Percentiles rank a stretch among this genome's conserved stretches.
Evolutionary conservation across 2,329 filamentous ascomycete genomes (phyloP).

Genomic region (Xylariomycetidae sp.): DNA sequence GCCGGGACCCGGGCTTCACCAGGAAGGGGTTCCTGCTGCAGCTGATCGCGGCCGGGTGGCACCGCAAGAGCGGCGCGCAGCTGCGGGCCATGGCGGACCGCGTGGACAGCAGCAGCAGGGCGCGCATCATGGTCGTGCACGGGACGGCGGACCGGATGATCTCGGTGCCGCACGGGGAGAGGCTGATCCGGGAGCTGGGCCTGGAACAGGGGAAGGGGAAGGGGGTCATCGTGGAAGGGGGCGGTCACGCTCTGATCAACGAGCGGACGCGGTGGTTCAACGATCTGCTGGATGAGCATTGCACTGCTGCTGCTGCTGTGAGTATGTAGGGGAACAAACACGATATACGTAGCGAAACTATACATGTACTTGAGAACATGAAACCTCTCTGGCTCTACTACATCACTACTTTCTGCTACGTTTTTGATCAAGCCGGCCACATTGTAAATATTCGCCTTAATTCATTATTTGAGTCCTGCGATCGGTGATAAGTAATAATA

Average conservation of each 20-base stretch:
- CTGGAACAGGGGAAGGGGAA: slow-evolving; percentile 39
- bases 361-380: too few relatives aligned
- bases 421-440: too few relatives aligned
- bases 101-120: slow-evolving; percentile 67
- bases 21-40: slow-evolving; percentile 69
- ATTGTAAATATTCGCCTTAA: too few relatives aligned
- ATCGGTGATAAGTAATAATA: too few relatives aligned
- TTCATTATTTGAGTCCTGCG: too few relatives aligned
- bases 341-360: neutral
- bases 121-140: slow-evolving; percentile 73
- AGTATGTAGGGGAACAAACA: slow-evolving; percentile 20
- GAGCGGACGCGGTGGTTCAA: slow-evolving; percentile 70
- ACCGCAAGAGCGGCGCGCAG: slow-evolving; percentile 67
- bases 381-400: too few relatives aligned
- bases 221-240: slow-evolving; percentile 60
- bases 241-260: slow-evolving; percentile 70
- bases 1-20: slow-evolving; percentile 58
- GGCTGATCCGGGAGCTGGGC: slow-evolving; percentile 62
- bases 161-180: slow-evolving; percentile 61
- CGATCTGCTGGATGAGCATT: slow-evolving; percentile 51
- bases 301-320: slow-evolving; percentile 49
- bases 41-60: slow-evolving; percentile 73
- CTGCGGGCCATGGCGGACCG: slow-evolving; percentile 60
- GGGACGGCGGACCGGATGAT: slow-evolving; percentile 78
- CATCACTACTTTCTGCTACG: too few relatives aligned